Percentiles rank a stretch among this genome's conserved stretches.
Evolutionary conservation across 2,329 filamentous ascomycete genomes (phyloP).

Genomic region (Fusarium siculi): DNA sequence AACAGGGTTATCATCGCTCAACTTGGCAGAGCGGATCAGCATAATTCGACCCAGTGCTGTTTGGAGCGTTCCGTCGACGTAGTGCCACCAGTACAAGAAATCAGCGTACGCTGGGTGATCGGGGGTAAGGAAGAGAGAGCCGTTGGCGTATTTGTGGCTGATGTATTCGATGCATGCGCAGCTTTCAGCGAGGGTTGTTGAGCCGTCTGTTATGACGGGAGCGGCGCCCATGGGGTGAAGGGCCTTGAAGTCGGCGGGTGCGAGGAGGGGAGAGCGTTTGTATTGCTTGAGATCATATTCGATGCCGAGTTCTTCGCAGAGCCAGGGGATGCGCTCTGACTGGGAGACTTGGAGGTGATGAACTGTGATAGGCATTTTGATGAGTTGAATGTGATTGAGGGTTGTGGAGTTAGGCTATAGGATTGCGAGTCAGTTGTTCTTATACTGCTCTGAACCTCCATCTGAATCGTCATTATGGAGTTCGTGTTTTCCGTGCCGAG

Average conservation of each 20-base stretch:
- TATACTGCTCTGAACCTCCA: background rate
- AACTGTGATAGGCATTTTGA: slow-evolving; percentile 50
- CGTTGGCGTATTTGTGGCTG: slow-evolving; percentile 61
- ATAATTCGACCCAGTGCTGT: slow-evolving; percentile 53
- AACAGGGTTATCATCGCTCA: slow-evolving; percentile 36
- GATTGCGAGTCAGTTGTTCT: background rate
- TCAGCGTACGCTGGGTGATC: slow-evolving; percentile 63
- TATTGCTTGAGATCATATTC: slow-evolving; percentile 54
- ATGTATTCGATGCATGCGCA: slow-evolving; percentile 72
- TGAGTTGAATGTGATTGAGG: background rate
- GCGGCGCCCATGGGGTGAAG: slow-evolving; percentile 63
- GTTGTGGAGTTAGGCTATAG: background rate
- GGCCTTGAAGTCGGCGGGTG: slow-evolving; percentile 37
- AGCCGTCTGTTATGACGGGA: slow-evolving; percentile 68
- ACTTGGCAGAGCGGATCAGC: slow-evolving; percentile 39
- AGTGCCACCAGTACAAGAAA: slow-evolving; percentile 75
- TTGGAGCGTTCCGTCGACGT: slow-evolving; percentile 59
- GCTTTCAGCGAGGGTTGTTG: slow-evolving; percentile 66
- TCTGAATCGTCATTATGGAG: slow-evolving; percentile 11
- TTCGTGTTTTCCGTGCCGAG: slow-evolving; percentile 4
- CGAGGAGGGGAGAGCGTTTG: slow-evolving; percentile 29
- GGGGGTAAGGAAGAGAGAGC: slow-evolving; percentile 59
- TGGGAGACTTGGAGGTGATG: slow-evolving; percentile 69
- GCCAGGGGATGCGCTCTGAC: slow-evolving; percentile 72
- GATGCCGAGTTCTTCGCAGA: slow-evolving; percentile 71